Percentiles rank a stretch among this genome's conserved stretches.
phyloP scores from a whole-genome alignment of 2,329 filamentous ascomycete genomes.

The Fusarium pilosicola region DNA sequence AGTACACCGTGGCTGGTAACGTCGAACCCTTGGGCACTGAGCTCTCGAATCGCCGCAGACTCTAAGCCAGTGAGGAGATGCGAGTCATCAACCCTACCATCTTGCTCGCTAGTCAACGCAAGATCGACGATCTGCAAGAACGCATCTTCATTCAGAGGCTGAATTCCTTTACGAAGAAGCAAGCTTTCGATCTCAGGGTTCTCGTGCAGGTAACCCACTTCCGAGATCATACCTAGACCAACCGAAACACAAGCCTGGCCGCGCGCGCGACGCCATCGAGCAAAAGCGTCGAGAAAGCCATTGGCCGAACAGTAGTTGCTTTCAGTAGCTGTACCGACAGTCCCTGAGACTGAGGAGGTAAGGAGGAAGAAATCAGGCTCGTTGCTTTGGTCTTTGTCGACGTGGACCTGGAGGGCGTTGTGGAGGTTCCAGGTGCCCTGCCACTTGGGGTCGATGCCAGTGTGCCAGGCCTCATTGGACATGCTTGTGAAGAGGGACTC shows the following conservation, averaged over 20 bases:
- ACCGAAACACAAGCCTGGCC: background rate
- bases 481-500: background rate
- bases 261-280: background rate
- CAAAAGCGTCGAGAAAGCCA: background rate
- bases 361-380: background rate
- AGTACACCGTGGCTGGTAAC: background rate
- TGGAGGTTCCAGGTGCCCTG: background rate
- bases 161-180: background rate
- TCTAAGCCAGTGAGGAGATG: background rate
- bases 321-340: background rate
- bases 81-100: background rate
- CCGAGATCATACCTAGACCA: background rate
- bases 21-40: background rate
- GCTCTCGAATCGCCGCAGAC: background rate
- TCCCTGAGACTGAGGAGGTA: background rate
- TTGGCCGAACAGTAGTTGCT: background rate
- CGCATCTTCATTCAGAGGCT: background rate
- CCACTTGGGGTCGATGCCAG: background rate
- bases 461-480: background rate
- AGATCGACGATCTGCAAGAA: background rate
- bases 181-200: background rate
- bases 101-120: background rate
- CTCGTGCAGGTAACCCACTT: background rate
- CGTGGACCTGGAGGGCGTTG: accelerated
- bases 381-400: background rate